phyloP scores from a whole-genome alignment of 225 moss, liverwort and hornwort species.

The Pseudoscleropodium purum region DNA sequence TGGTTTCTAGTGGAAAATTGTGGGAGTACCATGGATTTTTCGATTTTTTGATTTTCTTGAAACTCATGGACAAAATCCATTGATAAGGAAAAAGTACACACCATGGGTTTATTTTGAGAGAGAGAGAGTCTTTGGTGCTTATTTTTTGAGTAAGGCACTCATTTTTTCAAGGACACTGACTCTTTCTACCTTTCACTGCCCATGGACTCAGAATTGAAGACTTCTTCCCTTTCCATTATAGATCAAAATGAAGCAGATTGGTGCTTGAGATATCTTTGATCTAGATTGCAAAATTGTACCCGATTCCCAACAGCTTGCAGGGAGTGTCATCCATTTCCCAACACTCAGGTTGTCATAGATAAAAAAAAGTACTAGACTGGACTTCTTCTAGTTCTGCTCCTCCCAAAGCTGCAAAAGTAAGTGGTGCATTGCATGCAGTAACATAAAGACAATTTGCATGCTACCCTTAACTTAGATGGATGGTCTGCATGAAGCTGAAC shows the following conservation, averaged over 20 bases:
- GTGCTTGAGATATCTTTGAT: neutral
- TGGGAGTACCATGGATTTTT: too few species aligned
- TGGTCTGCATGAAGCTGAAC: neutral
- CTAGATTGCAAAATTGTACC: neutral
- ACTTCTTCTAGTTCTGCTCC: neutral
- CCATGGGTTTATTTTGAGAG: too few species aligned
- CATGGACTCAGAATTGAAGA: neutral
- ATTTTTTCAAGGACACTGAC: neutral
- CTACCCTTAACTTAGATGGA: neutral
- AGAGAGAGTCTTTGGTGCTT: neutral
- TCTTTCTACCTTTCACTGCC: neutral
- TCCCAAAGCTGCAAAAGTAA: neutral
- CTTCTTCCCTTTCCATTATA: neutral
- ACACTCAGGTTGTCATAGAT: neutral
- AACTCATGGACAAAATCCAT: too few species aligned
- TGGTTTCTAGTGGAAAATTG: rapidly evolving
- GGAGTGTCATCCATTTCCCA: neutral
- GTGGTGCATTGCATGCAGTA: neutral
- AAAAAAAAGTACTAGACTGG: neutral
- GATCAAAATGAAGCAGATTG: neutral
- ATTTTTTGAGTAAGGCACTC: neutral
- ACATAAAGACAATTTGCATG: neutral
- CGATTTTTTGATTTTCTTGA: too few species aligned
- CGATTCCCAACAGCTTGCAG: neutral
- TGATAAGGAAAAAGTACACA: too few species aligned